Base-by-base conservation (phyloP, 331 rosid genomes). In the Dryas integrifolia region DNA sequence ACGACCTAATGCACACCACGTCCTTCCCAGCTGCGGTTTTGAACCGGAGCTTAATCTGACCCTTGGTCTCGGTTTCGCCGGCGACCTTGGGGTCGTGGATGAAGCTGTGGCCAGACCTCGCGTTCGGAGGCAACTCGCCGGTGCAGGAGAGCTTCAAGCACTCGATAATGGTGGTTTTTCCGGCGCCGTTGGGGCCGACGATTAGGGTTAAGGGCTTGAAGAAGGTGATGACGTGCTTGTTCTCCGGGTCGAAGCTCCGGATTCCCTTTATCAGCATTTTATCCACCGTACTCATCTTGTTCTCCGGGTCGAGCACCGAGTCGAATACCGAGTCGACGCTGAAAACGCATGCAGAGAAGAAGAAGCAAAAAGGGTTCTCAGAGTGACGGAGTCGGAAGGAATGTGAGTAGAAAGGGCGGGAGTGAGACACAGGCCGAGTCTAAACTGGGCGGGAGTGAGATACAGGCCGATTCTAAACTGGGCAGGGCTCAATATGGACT, bases 61-160 rank as follows among this genome's bases (percentile, higher is more conserved):
- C 98, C 66, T 94, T 91, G 5, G 98, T 94, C 87, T 94, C 98
- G 0, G 97, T 94, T 72, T 94, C 97, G n/a, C 98, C 97, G 0
- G 96, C 90, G 60, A 91, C 96, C 92, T 93, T 93, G 10, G 97
- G 98, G 65, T 94, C 98, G 63, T 94, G 98, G 70, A 94, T 86
- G 96, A 94, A 94, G 79, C 96, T 94, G 82, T 94, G 98, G 46
- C 97, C 98, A 40, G 97, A 91, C 89, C 98, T 85, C 6, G 98
- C 95, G 38, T 94, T 94, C 13, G 98, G 98, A 69, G 98, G 98
- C 79, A 94, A 72, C 86, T 94, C 98, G 1, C 97, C 98, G 0
- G 97, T 89, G 85, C 98, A 94, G 0, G 98, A 94, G 65, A 94
- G 98, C 90, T 94, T 94, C 88, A 94, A 83, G 85, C 96, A 91